These are phyloP conservation scores for Stemphylium beticola DNA, from an alignment of 2,329 filamentous ascomycete species.

Conservation along the genomic window DNA sequence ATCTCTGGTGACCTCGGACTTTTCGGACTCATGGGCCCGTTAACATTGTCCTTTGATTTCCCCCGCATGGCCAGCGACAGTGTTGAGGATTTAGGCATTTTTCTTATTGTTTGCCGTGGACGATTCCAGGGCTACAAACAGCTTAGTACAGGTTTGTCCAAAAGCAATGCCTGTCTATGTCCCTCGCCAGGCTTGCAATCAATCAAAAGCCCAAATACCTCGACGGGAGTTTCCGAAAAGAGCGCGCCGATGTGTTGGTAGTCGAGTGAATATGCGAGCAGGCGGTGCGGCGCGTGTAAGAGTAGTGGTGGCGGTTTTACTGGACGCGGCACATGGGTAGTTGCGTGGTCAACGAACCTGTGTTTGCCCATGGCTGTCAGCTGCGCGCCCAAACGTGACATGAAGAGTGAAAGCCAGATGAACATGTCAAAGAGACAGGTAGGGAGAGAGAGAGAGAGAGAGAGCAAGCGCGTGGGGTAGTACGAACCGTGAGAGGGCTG, in stretches of 20 bases:
- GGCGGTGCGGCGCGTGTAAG: slow-evolving; percentile 23
- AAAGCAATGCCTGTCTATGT: slow-evolving; percentile 1
- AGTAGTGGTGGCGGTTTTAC: slow-evolving; percentile 19
- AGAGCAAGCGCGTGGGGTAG: slow-evolving; percentile 30
- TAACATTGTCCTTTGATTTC: slow-evolving; percentile 42
- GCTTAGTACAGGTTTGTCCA: slow-evolving; percentile 28
- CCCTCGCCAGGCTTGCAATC: slow-evolving; percentile 2
- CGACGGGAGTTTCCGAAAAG: slow-evolving; percentile 22
- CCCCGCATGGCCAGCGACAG: slow-evolving; percentile 47
- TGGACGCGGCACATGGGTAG: slow-evolving; percentile 36
- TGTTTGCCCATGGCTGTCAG: slow-evolving; percentile 44
- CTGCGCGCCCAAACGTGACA: slow-evolving; percentile 24
- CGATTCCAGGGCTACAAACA: slow-evolving; percentile 29
- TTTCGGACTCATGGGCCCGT: slow-evolving; percentile 41
- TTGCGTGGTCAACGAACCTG: slow-evolving; percentile 27
- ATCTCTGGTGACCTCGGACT: slow-evolving; percentile 42
- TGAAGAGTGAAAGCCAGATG: slow-evolving; percentile 12
- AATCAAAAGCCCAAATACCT: slow-evolving; percentile 33
- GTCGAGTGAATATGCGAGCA: slow-evolving; percentile 19
- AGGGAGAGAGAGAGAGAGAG: slow-evolving; percentile 1
- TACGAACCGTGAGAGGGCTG: slow-evolving; percentile 43
- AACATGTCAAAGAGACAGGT: slow-evolving; percentile 6
- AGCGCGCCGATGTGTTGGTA: slow-evolving; percentile 24
- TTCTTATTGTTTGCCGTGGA: slow-evolving; percentile 39
- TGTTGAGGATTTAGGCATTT: slow-evolving; percentile 49